Evolutionary conservation across 2,329 filamentous ascomycete genomes (phyloP), one percentile per base, ranked within the genome.

Genomic region (Penicillium sp.): DNA sequence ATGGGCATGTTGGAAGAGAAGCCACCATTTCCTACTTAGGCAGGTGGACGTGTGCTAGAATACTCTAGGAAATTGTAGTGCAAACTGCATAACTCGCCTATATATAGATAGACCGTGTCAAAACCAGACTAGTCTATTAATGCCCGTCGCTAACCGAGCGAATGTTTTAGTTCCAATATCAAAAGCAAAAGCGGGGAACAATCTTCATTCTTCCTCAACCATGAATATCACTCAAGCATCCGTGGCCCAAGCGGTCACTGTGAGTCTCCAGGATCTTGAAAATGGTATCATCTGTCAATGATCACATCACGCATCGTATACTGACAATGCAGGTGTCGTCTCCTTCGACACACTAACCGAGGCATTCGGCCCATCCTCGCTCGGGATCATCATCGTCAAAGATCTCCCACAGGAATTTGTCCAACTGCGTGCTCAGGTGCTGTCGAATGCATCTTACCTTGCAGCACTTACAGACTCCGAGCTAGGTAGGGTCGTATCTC

Each of bases 321-420:
- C n/a, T n/a, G n/a, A n/a, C n/a, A n/a, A n/a, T 50, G 54, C 35
- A 63, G 66, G 63, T 32, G 52, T 59, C 4, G 57, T 73, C 30
- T 61, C 68, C 5, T 70, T 69, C 43, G 56, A 64, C 12, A 65
- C 63, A 7, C 59, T 73, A 9, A 64, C 67, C 20, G 60, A 83
- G 51, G 92, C 92, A 0, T 96, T 98, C 60, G 92, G 92, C 0
- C 87, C 89, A 1, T 79, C 85, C 16, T 95, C 88, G 2, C 72
- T 96, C 9, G 92, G 92, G 0, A 95, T 98, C 35, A 82, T 98
- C 38, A 71, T 96, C n/a, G 89, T 98, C 32, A 87, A 84, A 59
- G 85, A 88, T 59, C 77, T 96, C 0, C 85, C 88, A 0, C 46
- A 73, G 4, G 71, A 78, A 35, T 98, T 94, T 54, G 65, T 75